Evolutionary conservation across 306 rosid species (phyloP), one percentile per base, ranked within the genome.

Genomic region (Vigna hirtella): DNA sequence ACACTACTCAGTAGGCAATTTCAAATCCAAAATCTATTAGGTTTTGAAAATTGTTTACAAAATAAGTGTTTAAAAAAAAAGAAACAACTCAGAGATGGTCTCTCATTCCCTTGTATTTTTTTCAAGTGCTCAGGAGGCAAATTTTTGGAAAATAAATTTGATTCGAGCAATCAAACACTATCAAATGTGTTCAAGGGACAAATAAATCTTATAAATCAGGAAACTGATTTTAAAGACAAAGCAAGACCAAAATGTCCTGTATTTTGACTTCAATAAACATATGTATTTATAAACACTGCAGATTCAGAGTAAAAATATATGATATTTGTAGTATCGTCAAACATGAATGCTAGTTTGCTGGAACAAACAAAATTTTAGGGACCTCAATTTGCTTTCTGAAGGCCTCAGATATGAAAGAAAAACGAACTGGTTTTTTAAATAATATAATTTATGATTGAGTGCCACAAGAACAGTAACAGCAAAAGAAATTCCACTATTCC

Each of bases 401-500:
- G 55, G 8, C 32, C 15, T n/a, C n/a, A 59, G 50, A 76, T 61
- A 70, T 70, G 48, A 24, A 82, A 5, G 5, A 49, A 40, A 62
- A 50, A 42, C 4, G 13, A 42, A 18, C 50, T 9, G 13, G 55
- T 43, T 43, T 43, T 64, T 40, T 9, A 66, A 20, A 66, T 17
- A 66, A 42, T 11, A 22, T 18, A 26, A 26, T 26, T 26, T 26
- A 38, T 40, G 69, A 49, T 28, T 55, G 20, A 69, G 34, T 82
- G 62, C 69, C 12, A 42, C 26, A 43, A 38, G 58, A 40, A 30
- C 18, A 30, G 48, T 48, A 40, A 51, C 18, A 17, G 20, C 4
- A 51, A 66, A 50, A 59, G 58, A 52, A 68, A 61, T 30, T 28
- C 51, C 62, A 51, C 15, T 32, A 59, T 67, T 74, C 51, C 22